These are phyloP conservation scores for Cucurbita argyrosperma DNA, from an alignment of 306 rosid genomes.

Conservation along the genomic window DNA sequence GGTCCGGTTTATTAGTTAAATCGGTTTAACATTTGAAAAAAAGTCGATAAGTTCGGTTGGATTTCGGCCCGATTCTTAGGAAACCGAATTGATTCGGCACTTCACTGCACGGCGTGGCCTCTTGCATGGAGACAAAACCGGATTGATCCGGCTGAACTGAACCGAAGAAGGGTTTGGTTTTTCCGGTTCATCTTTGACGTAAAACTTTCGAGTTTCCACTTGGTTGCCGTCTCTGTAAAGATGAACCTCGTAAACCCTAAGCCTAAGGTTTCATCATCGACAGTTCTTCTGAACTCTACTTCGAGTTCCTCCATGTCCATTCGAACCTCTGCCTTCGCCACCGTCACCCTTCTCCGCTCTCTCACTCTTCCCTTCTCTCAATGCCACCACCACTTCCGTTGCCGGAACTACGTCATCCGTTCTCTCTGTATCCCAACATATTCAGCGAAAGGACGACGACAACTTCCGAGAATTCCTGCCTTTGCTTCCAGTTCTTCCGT, in stretches of 20 bases:
- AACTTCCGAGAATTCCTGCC: background rate
- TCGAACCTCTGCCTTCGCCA: constrained; percentile 10
- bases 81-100: too few species aligned
- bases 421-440: background rate
- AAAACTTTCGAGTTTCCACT: too few species aligned
- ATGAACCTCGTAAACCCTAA: background rate
- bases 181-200: too few species aligned
- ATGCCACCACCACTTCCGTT: background rate
- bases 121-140: too few species aligned
- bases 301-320: background rate
- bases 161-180: too few species aligned
- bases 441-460: background rate
- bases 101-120: too few species aligned
- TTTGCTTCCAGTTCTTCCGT: constrained; percentile 16
- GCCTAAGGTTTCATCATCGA: background rate
- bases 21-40: too few species aligned
- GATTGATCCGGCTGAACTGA: too few species aligned
- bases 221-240: background rate
- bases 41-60: too few species aligned
- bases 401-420: background rate
- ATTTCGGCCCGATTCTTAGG: too few species aligned
- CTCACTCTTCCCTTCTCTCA: constrained; percentile 9
- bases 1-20: too few species aligned
- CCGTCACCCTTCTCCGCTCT: constrained; percentile 12
- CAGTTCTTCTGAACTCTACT: background rate